phyloP scores from a whole-genome alignment of 2,329 filamentous ascomycete genomes.

The Chrysosporium queenslandicum region DNA sequence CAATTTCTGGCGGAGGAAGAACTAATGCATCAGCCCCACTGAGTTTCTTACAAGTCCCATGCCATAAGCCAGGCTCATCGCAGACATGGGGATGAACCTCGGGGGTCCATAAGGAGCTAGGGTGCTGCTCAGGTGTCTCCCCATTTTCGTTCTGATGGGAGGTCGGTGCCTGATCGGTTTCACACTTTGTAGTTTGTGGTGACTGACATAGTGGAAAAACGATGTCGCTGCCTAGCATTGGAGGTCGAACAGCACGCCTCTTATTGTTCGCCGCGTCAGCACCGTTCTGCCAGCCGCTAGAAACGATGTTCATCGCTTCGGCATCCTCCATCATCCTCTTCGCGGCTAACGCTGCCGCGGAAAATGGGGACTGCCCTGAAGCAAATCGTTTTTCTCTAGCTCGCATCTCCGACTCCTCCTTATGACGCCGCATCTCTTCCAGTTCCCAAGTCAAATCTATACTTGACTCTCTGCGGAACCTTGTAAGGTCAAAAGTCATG shows the following conservation, averaged over 20 bases:
- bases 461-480: slow-evolving; percentile 36
- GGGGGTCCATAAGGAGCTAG: slow-evolving; percentile 58
- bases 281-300: slow-evolving; percentile 20
- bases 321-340: slow-evolving; percentile 17
- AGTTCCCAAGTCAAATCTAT: slow-evolving; percentile 58
- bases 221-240: slow-evolving; percentile 78
- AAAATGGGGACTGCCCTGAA: slow-evolving; percentile 22
- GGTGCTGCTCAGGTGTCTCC: slow-evolving; percentile 27
- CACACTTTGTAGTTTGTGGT: slow-evolving; percentile 73
- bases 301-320: slow-evolving; percentile 3
- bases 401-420: slow-evolving; percentile 50
- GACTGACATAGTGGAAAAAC: slow-evolving; percentile 72
- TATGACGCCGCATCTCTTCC: slow-evolving; percentile 69
- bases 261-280: slow-evolving; percentile 42
- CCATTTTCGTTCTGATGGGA: slow-evolving; percentile 42
- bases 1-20: not conserved
- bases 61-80: slow-evolving; percentile 41
- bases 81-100: slow-evolving; percentile 46
- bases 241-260: slow-evolving; percentile 56
- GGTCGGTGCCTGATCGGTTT: slow-evolving; percentile 57
- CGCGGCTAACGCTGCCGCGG: slow-evolving; percentile 24
- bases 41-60: slow-evolving; percentile 32
- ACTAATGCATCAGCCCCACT: slow-evolving; percentile 2
- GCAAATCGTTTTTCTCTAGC: slow-evolving; percentile 22
- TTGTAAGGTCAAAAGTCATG: slow-evolving; percentile 22